Conservation (phyloP, 2,329 filamentous ascomycete genomes). For the Teratosphaeria destructans region DNA sequence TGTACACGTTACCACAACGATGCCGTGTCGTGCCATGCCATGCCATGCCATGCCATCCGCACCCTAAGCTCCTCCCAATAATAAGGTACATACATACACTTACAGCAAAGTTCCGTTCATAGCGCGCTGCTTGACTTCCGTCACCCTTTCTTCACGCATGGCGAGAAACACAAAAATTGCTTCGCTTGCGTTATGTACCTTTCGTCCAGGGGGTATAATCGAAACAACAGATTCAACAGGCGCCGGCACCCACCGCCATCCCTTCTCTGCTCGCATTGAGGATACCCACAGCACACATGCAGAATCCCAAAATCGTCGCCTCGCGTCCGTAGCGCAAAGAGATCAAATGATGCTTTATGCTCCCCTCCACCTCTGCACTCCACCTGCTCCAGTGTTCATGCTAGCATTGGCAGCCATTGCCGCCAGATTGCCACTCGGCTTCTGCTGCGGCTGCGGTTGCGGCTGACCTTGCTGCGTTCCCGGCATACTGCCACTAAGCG, state of each 20-base stretch:
- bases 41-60: too few relatives aligned
- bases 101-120: too few relatives aligned
- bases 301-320: too few relatives aligned
- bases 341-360: not conserved
- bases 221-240: not conserved
- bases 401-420: constrained; percentile 17
- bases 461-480: not conserved
- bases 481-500: constrained; percentile 5
- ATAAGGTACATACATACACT: too few relatives aligned
- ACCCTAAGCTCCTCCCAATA: too few relatives aligned
- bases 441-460: not conserved
- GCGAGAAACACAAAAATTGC: not conserved
- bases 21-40: too few relatives aligned
- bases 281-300: not conserved
- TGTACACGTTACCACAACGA: too few relatives aligned
- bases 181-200: not conserved
- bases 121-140: too few relatives aligned
- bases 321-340: too few relatives aligned
- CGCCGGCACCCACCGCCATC: not conserved
- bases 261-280: not conserved
- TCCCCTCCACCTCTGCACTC: not conserved
- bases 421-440: constrained; percentile 8
- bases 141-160: not conserved
- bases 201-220: not conserved
- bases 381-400: constrained; percentile 7